phyloP scores from a whole-genome alignment of 2,329 filamentous ascomycete genomes.

The Huntiella moniliformis region DNA sequence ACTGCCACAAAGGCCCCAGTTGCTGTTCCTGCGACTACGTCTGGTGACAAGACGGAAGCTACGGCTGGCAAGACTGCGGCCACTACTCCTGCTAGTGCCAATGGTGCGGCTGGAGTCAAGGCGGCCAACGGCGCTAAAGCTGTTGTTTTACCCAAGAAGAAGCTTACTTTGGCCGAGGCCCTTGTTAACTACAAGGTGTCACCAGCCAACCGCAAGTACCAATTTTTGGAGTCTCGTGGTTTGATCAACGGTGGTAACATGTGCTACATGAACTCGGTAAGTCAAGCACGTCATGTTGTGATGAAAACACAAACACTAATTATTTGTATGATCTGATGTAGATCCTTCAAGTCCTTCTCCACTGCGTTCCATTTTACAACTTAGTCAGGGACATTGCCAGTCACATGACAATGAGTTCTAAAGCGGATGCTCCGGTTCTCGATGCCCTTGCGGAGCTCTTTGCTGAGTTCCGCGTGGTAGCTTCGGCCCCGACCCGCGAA shows the following conservation, averaged over 20 bases:
- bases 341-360: conserved; percentile 90
- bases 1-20: conserved; percentile 15
- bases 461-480: conserved; percentile 74
- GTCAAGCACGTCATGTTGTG: conserved; percentile 18
- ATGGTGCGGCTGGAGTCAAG: conserved; percentile 11
- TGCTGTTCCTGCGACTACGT: conserved; percentile 13
- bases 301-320: not conserved
- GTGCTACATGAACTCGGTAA: conserved; percentile 99
- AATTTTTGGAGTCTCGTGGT: conserved; percentile 80
- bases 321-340: conserved; percentile 20
- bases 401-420: conserved; percentile 75
- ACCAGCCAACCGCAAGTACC: conserved; percentile 39
- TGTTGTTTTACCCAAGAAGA: conserved; percentile 25
- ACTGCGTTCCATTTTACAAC: conserved; percentile 83
- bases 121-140: conserved; percentile 16
- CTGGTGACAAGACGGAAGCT: conserved; percentile 11
- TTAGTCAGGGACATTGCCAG: conserved; percentile 78
- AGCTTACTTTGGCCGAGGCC: conserved; percentile 54
- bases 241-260: conserved; percentile 96
- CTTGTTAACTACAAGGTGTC: conserved; percentile 54
- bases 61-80: conserved; percentile 9
- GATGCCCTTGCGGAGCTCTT: conserved; percentile 97
- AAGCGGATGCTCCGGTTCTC: conserved; percentile 80
- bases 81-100: conserved; percentile 16
- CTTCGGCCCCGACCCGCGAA: conserved; percentile 56